phyloP scores from a whole-genome alignment of 139 green algal species.

The Volvox reticuliferus region DNA sequence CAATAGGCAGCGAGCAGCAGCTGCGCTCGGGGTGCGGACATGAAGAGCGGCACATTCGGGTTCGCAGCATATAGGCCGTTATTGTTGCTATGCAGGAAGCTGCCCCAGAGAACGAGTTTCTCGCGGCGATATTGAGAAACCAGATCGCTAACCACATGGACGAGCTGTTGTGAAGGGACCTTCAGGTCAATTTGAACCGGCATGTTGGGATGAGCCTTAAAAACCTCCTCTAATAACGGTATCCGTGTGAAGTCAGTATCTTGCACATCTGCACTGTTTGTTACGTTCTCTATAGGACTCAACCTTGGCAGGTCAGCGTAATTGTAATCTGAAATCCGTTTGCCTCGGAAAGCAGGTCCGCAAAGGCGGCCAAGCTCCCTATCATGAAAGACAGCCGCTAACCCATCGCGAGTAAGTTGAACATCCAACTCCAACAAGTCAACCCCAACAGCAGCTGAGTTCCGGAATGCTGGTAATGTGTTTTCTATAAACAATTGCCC shows the following conservation, averaged over 20 bases:
- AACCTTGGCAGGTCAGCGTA: neutral
- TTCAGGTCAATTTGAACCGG: slow-evolving; percentile 43
- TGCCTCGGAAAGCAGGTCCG: neutral
- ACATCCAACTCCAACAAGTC: slow-evolving; percentile 48
- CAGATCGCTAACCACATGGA: neutral
- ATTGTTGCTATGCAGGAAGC: slow-evolving; percentile 11
- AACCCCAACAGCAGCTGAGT: neutral
- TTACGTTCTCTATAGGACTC: neutral
- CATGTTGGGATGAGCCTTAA: neutral
- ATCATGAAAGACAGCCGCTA: slow-evolving; percentile 37
- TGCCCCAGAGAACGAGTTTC: slow-evolving; percentile 23
- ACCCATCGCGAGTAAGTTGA: slow-evolving; percentile 5
- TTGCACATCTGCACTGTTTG: neutral
- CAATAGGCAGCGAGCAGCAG: slow-evolving; percentile 20
- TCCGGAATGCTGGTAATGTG: slow-evolving; percentile 24
- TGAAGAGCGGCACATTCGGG: slow-evolving; percentile 17
- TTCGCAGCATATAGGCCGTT: neutral
- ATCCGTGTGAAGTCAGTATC: neutral
- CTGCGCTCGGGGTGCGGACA: neutral
- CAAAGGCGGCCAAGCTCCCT: slow-evolving; percentile 1
- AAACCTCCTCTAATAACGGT: slow-evolving; percentile 35
- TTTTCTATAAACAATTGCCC: slow-evolving; percentile 8
- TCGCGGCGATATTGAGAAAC: neutral
- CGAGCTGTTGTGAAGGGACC: slow-evolving; percentile 3
- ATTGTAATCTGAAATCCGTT: neutral